A percentile compares a stretch with the other conserved stretches of the same genome.
Conservation (phyloP, 129 eudicot genomes). For the Flaveria linearis region DNA sequence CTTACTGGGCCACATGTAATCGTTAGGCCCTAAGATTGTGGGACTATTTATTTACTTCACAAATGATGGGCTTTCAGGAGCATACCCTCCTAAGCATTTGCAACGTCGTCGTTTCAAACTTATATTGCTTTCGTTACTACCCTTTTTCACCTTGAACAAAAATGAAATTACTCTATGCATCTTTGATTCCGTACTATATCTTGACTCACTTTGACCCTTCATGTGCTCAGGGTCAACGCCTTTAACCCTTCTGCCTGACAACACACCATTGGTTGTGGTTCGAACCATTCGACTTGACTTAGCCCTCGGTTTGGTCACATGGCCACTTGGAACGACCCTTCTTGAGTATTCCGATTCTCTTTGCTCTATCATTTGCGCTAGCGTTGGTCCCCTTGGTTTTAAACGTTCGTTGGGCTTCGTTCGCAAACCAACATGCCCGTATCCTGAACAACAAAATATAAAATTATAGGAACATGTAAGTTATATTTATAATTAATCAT, state of each 20-base stretch:
- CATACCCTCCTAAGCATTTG: slow-evolving; percentile 36
- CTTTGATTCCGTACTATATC: slow-evolving; percentile 36
- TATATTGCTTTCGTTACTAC: slow-evolving; percentile 31
- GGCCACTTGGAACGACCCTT: slow-evolving; percentile 27
- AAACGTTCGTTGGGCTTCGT: slow-evolving; percentile 5
- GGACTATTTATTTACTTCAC: slow-evolving; percentile 27
- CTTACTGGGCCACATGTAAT: slow-evolving; percentile 18
- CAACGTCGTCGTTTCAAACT: slow-evolving; percentile 44
- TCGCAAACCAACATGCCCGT: not conserved
- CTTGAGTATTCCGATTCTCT: slow-evolving; percentile 46
- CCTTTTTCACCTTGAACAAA: slow-evolving; percentile 51
- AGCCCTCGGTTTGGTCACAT: slow-evolving; percentile 28
- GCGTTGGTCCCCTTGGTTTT: slow-evolving; percentile 32
- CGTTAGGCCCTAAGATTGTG: slow-evolving; percentile 17
- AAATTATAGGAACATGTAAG: too few relatives aligned
- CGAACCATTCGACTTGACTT: slow-evolving; percentile 29
- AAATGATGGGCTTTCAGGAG: slow-evolving; percentile 43
- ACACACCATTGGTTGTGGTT: slow-evolving; percentile 24
- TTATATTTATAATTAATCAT: too few relatives aligned
- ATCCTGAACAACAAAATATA: not conserved
- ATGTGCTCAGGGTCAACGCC: slow-evolving; percentile 33
- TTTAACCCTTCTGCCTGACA: slow-evolving; percentile 25
- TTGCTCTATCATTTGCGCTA: slow-evolving; percentile 29
- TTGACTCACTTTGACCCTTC: slow-evolving; percentile 32
- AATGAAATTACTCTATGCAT: slow-evolving; percentile 49